These are phyloP conservation scores for Plantago elongata DNA, from an alignment of 257 asterid species.

Conservation along the genomic window DNA sequence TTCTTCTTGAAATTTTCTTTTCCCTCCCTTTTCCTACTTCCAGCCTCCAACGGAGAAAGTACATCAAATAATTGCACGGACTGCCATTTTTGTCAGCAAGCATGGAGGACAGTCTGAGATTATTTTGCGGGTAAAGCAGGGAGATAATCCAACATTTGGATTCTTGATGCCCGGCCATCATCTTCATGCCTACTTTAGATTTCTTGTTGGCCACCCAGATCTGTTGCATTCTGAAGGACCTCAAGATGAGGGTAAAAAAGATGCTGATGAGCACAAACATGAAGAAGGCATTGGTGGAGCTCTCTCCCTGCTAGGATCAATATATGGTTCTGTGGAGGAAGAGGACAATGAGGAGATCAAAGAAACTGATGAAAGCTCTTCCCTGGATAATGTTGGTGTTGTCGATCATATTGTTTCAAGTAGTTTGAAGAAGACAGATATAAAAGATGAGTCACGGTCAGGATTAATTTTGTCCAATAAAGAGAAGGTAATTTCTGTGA, in stretches of 20 bases:
- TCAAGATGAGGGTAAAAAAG: conserved; percentile 33
- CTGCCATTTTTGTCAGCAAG: conserved; percentile 83
- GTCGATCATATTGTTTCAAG: conserved; percentile 24
- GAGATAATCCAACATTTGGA: conserved; percentile 88
- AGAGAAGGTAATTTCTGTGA: conserved; percentile 43
- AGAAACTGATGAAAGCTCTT: conserved; percentile 23
- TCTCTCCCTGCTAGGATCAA: conserved; percentile 85
- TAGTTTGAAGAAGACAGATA: conserved; percentile 27
- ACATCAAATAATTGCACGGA: conserved; percentile 90
- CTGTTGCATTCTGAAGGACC: conserved; percentile 45
- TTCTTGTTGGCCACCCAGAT: conserved; percentile 80
- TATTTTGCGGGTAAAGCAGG: conserved; percentile 89
- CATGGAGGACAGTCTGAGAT: conserved; percentile 95
- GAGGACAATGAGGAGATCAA: conserved; percentile 51
- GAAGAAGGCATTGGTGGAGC: conserved; percentile 54
- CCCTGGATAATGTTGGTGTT: conserved; percentile 24
- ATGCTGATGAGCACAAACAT: conserved; percentile 25
- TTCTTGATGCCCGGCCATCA: conserved; percentile 89
- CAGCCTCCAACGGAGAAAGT: conserved; percentile 89
- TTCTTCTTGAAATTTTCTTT: conserved; percentile 18
- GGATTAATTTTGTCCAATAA: conserved; percentile 35
- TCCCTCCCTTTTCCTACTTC: conserved; percentile 24
- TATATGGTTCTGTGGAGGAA: conserved; percentile 85
- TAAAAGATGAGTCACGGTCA: conserved; percentile 31
- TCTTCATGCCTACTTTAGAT: conserved; percentile 85